Percentiles rank a stretch among this genome's conserved stretches.
These are phyloP conservation scores for Marasmius tenuissimus DNA, from an alignment of 1,284 basidiomycete species.

Conservation along the genomic window DNA sequence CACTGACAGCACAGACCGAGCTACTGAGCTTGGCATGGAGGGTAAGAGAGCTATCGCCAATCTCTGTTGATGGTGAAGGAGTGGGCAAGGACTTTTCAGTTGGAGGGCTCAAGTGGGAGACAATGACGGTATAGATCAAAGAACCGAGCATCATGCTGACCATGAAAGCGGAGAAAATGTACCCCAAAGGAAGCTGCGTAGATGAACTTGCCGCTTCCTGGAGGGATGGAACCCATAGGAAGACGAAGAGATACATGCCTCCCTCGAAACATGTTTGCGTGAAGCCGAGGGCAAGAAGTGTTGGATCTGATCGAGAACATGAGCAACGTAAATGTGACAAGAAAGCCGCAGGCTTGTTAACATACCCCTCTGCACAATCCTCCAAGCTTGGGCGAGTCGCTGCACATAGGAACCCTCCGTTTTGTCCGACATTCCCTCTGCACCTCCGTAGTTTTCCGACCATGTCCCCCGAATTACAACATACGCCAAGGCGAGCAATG, in stretches of 20 bases:
- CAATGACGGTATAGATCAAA: slow-evolving; percentile 60
- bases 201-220: slow-evolving; percentile 52
- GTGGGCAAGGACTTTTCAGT: slow-evolving; percentile 30
- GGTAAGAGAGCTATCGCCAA: slow-evolving; percentile 33
- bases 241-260: slow-evolving; percentile 82
- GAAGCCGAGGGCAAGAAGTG: slow-evolving; percentile 66
- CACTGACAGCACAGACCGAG: slow-evolving; percentile 58
- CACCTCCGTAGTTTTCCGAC: slow-evolving; percentile 66
- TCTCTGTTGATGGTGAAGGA: neutral
- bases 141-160: slow-evolving; percentile 79
- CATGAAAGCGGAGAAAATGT: slow-evolving; percentile 80
- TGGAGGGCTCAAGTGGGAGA: slow-evolving; percentile 36
- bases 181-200: slow-evolving; percentile 59
- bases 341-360: slow-evolving; percentile 7
- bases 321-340: neutral
- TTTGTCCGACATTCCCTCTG: slow-evolving; percentile 27
- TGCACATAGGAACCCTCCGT: slow-evolving; percentile 49
- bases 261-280: slow-evolving; percentile 80
- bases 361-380: slow-evolving; percentile 55
- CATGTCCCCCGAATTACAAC: slow-evolving; percentile 57
- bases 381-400: slow-evolving; percentile 58
- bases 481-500: slow-evolving; percentile 52
- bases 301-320: slow-evolving; percentile 43
- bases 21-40: slow-evolving; percentile 70
- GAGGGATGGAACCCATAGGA: slow-evolving; percentile 75